A percentile compares a stretch with the other conserved stretches of the same genome.
phyloP scores from a whole-genome alignment of 1,284 basidiomycete species.

The Rhodotorula sp. region DNA sequence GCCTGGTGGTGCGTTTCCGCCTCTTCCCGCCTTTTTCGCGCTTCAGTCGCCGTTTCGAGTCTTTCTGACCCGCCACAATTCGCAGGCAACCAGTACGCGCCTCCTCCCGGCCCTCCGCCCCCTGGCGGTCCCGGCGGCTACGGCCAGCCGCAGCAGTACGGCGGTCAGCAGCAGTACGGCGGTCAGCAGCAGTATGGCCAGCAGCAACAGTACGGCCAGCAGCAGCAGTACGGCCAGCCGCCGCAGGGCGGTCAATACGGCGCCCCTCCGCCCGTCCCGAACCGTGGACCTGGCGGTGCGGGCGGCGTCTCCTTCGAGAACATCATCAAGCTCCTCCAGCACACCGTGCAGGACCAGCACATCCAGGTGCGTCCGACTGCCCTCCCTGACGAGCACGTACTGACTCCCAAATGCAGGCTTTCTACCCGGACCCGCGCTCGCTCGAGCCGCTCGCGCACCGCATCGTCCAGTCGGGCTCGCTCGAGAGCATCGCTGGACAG shows the following conservation, averaged over 20 bases:
- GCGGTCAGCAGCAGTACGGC: neutral
- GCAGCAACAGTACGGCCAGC: conserved; percentile 1
- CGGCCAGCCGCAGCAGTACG: conserved; percentile 11
- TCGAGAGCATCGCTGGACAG: conserved; percentile 52
- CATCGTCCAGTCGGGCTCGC: conserved; percentile 52
- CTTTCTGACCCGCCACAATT: neutral
- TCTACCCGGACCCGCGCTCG: conserved; percentile 43
- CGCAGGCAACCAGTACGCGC: conserved; percentile 2
- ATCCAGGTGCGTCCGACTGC: neutral
- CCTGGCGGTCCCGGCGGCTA: neutral
- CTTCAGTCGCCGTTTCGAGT: too few relatives aligned
- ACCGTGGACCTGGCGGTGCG: conserved; percentile 11
- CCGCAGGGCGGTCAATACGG: conserved; percentile 2
- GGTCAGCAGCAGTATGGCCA: conserved; percentile 10
- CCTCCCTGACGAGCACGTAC: neutral
- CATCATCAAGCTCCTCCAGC: conserved; percentile 12
- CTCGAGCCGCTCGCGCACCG: conserved; percentile 53
- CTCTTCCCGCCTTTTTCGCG: neutral
- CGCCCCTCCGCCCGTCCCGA: conserved; percentile 1
- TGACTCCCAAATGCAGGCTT: conserved; percentile 5
- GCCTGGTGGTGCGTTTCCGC: neutral
- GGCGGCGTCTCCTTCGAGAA: conserved; percentile 13
- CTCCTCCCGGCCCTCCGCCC: conserved; percentile 13
- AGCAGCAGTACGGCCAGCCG: conserved; percentile 13
- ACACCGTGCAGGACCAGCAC: conserved; percentile 19